A percentile compares a stretch with the other conserved stretches of the same genome.
Conservation (phyloP, 2,329 filamentous ascomycete genomes). For the Neofusicoccum umdonicola region DNA sequence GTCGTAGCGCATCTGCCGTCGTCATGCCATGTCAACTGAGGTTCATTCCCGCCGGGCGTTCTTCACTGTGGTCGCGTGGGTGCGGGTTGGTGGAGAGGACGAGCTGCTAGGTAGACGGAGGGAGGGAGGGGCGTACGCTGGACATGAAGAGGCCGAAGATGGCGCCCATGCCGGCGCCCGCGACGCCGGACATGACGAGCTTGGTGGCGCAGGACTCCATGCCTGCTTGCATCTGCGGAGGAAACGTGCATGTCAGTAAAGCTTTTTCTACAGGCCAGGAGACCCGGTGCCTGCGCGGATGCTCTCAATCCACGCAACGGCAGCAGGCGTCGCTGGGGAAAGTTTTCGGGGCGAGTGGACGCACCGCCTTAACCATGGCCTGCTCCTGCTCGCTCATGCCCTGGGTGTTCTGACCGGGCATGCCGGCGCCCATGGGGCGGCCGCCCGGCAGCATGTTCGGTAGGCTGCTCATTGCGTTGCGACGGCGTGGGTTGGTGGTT, state of each 20-base stretch:
- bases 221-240: conserved; percentile 68
- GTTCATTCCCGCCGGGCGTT: neutral
- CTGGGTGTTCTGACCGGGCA: conserved; percentile 13
- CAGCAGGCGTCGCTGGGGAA: neutral
- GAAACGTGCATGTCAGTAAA: conserved; percentile 1
- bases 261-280: neutral
- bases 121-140: conserved; percentile 60
- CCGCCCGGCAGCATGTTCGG: conserved; percentile 13
- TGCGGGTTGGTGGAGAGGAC: neutral
- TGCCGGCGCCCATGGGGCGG: conserved; percentile 7
- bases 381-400: conserved; percentile 46
- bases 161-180: conserved; percentile 91
- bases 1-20: conserved; percentile 88
- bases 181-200: conserved; percentile 82
- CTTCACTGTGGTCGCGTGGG: neutral
- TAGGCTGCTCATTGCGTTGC: conserved; percentile 1
- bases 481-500: neutral
- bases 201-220: conserved; percentile 95
- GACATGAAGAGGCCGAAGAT: conserved; percentile 98
- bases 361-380: conserved; percentile 49
- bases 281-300: too few species aligned
- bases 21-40: neutral
- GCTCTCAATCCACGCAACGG: neutral
- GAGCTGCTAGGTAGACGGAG: neutral
- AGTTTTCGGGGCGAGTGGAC: conserved; percentile 4